These are phyloP conservation scores for Komagataella mondaviorum DNA, from an alignment of 805 yeast genomes.

Conservation along the genomic window DNA sequence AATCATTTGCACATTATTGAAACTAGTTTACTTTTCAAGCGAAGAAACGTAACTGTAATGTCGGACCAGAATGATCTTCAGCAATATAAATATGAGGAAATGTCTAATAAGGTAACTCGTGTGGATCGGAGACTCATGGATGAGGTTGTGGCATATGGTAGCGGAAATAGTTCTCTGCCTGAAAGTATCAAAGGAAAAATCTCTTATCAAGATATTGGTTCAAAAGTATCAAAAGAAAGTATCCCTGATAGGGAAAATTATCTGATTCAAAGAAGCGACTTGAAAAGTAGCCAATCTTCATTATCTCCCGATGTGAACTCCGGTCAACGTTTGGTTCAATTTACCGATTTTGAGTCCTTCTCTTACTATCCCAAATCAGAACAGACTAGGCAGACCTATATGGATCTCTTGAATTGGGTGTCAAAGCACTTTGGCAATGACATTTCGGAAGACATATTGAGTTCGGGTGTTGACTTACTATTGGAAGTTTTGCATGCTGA, in stretches of 20 bases:
- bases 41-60: neutral
- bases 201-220: slow-evolving; percentile 60
- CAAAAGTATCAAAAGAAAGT: slow-evolving; percentile 16
- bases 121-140: slow-evolving; percentile 41
- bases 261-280: slow-evolving; percentile 7
- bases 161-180: slow-evolving; percentile 50
- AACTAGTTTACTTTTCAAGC: neutral
- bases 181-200: slow-evolving; percentile 60
- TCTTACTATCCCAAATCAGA: slow-evolving; percentile 51
- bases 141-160: slow-evolving; percentile 20
- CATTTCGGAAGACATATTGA: slow-evolving; percentile 58
- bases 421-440: slow-evolving; percentile 46
- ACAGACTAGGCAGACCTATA: slow-evolving; percentile 36
- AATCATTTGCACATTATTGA: neutral
- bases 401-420: slow-evolving; percentile 47
- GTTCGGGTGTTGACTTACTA: slow-evolving; percentile 59
- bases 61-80: neutral
- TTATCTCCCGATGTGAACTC: slow-evolving; percentile 3
- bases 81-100: slow-evolving; percentile 49
- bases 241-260: neutral
- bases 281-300: slow-evolving; percentile 4
- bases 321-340: slow-evolving; percentile 8
- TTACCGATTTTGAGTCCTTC: slow-evolving; percentile 29
- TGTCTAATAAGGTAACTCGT: slow-evolving; percentile 64
- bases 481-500: slow-evolving; percentile 34